Conservation (phyloP, 2,329 filamentous ascomycete genomes). For the Neonectria coccinea region DNA sequence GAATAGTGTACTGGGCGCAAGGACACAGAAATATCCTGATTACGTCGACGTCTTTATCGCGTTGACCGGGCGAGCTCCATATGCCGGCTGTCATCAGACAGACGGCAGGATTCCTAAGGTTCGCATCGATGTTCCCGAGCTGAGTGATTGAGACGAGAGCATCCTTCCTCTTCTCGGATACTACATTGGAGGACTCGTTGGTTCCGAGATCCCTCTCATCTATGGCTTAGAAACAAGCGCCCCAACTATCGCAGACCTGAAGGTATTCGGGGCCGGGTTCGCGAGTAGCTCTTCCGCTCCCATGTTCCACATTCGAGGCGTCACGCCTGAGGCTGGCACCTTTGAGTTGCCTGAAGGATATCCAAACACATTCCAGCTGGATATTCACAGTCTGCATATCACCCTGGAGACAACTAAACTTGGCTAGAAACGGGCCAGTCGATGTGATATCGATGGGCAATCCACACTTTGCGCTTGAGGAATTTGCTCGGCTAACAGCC, state of each 20-base stretch:
- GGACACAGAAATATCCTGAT: conserved; percentile 38
- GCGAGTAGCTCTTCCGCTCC: conserved; percentile 38
- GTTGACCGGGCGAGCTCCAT: conserved; percentile 35
- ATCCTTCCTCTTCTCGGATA: conserved; percentile 38
- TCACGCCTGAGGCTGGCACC: conserved; percentile 34
- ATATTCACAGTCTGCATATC: background rate
- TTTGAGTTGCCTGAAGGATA: background rate
- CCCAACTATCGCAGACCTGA: conserved; percentile 35
- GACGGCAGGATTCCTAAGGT: conserved; percentile 28
- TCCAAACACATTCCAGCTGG: background rate
- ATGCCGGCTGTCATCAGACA: conserved; percentile 26
- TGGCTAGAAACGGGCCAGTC: conserved; percentile 37
- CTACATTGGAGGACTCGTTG: conserved; percentile 28
- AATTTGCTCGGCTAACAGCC: conserved; percentile 49
- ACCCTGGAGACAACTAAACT: conserved; percentile 33
- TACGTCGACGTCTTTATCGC: conserved; percentile 36
- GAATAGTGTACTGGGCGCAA: conserved; percentile 38
- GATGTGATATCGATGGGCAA: conserved; percentile 58
- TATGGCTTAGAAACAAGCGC: conserved; percentile 24
- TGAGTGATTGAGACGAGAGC: conserved; percentile 26
- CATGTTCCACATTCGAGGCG: conserved; percentile 38
- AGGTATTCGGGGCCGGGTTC: conserved; percentile 37
- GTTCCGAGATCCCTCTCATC: conserved; percentile 31
- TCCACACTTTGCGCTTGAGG: conserved; percentile 56
- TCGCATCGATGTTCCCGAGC: background rate